Evolutionary conservation across 83 land plant genomes (phyloP), one percentile per base, ranked within the genome.

Genomic region (Thuja plicata): DNA sequence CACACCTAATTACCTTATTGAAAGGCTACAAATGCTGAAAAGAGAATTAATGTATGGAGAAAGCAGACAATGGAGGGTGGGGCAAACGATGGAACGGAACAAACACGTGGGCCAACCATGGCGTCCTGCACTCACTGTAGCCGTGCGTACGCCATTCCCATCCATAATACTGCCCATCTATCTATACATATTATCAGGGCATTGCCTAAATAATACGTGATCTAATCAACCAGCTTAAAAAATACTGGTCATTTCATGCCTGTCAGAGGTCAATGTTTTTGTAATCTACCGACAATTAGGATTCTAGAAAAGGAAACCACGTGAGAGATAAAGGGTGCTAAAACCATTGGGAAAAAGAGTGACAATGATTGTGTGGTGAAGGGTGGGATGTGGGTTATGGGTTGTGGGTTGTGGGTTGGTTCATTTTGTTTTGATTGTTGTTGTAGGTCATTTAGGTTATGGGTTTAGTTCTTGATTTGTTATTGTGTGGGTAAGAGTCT

Each of bases 1-100:
- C 35, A 3, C 79, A 76, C 79, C 79, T 76, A 76, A 76, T 76
- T 76, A 15, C 79, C 4, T 13, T 0, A 34, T 76, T 35, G 40
- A 76, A 76, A 76, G 79, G 79, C 38, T 76, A 76, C 16, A 76
- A 76, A 34, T 76, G 79, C 79, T 34, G 38, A 76, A 34, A 76
- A 76, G 17, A 2, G 15, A 76, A 35, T 76, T 76, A 32, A 76
- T 76, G 79, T 35, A 76, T 32, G 77, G 77, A 32, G 35, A 73
- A 32, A 32, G 32, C 37, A 73, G 37, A 73, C 77, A 76, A 76
- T 76, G 79, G 38, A 7, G 0, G 78, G 34, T 35, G 16, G 38
- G 17, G 38, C 40, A 76, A 76, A 35, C 1, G 38, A 76, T 76
- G 79, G 30, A 76, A 32, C 79, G 40, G 34, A 34, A 34, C 79